Base-by-base conservation (phyloP, 1,139 yeast species). In the Suhomyces choctaworum region DNA sequence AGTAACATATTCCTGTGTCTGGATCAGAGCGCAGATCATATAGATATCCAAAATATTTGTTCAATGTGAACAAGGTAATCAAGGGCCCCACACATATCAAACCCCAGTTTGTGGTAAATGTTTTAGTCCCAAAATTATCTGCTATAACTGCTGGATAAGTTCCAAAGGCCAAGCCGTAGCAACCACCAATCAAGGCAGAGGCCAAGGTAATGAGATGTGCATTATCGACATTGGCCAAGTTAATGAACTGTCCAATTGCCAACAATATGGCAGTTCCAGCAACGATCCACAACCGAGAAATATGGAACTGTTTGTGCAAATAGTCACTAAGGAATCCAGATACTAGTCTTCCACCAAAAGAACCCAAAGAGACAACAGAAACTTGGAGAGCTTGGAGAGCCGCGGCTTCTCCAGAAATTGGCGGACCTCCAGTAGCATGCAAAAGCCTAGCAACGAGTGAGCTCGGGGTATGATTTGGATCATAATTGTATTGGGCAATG, bases 111-210 rank as follows among this genome's bases (percentile, higher is more conserved):
- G 75, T 68, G 1, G 73, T 60, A 36, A 70, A 70, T 0, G 65
- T 54, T 22, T 46, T 53, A 0, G 73, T 64, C 2, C 76, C 76
- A 51, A 66, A 69, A 24, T 50, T 50, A 41, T 70, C 76, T 1
- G 76, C 75, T 27, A 70, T 64, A 4, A 70, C 59, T 1, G 76
- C 75, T 5, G 76, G 76, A 40, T 69, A 70, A 0, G 68, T 64
- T 1, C 75, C 75, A 46, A 64, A 68, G 3, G 60, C 47, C 22
- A 68, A 52, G 0, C 76, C 76, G 45, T 66, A 70, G 27, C 70
- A 54, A 3, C 58, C 57, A 2, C 76, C 76, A 21, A 63, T 56
- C 5, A 64, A 41, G 0, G 56, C 53, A 1, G 74, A 68, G 0
- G 68, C 48, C 8, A 67, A 27, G 0, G 65, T 51, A 2, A 69